phyloP scores from a whole-genome alignment of 1,284 basidiomycete species.

The Cryptococcus sp. region DNA sequence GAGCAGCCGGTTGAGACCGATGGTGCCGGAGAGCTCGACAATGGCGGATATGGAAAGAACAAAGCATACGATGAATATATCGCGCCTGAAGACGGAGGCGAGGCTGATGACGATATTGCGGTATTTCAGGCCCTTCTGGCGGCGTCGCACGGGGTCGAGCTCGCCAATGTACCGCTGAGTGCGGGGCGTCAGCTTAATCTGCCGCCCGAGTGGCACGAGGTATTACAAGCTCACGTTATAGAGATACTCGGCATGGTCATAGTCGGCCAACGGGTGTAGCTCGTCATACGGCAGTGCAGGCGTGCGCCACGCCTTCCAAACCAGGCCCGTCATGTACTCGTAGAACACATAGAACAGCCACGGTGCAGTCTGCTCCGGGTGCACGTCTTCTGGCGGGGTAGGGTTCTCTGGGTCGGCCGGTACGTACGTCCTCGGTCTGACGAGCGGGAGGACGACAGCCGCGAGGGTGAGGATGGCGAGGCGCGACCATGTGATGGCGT shows the following conservation, averaged over 20 bases:
- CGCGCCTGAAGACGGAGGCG: constrained; percentile 29
- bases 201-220: neutral
- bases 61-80: constrained; percentile 27
- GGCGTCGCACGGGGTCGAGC: constrained; percentile 45
- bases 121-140: constrained; percentile 31
- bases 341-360: constrained; percentile 58
- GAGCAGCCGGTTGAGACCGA: constrained; percentile 55
- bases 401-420: constrained; percentile 50
- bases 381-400: constrained; percentile 50
- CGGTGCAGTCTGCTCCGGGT: constrained; percentile 66
- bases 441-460: constrained; percentile 53
- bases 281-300: constrained; percentile 45
- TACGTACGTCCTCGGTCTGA: constrained; percentile 54
- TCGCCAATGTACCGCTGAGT: constrained; percentile 34
- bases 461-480: constrained; percentile 50
- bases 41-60: constrained; percentile 39
- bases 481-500: constrained; percentile 49
- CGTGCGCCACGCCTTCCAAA: constrained; percentile 51
- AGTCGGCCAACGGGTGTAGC: constrained; percentile 59
- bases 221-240: constrained; percentile 37
- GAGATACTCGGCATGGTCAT: constrained; percentile 54
- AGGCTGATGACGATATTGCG: constrained; percentile 37
- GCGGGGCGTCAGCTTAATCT: neutral
- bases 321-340: constrained; percentile 59
- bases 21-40: constrained; percentile 52